phyloP scores from a whole-genome alignment of 2,329 filamentous ascomycete genomes.

The Grosmannia clavigera region DNA sequence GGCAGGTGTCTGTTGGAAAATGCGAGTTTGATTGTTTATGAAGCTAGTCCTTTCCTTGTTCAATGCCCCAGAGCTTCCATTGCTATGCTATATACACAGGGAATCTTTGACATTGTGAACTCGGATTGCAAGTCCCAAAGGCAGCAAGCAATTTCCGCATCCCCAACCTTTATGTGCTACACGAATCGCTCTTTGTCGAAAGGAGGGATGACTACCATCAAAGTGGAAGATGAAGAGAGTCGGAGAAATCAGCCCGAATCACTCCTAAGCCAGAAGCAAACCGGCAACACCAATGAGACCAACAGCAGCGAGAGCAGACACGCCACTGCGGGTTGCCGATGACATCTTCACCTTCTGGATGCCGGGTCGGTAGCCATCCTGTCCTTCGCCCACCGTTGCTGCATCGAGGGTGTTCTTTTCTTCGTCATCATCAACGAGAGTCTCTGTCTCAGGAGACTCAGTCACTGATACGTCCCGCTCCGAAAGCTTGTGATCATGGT shows the following conservation, averaged over 20 bases:
- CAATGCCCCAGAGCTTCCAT: background rate
- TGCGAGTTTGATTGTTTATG: background rate
- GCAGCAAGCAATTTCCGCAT: background rate
- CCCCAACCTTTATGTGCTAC: background rate
- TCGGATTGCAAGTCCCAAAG: background rate
- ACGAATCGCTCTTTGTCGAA: background rate
- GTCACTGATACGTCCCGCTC: background rate
- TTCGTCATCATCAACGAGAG: background rate
- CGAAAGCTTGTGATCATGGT: background rate
- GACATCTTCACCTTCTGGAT: background rate
- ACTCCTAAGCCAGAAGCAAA: background rate
- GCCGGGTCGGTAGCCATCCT: background rate
- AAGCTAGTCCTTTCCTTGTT: background rate
- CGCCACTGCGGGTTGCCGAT: background rate
- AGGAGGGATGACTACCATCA: background rate
- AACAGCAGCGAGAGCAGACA: constrained; percentile 1
- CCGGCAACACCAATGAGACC: background rate
- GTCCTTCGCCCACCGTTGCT: background rate
- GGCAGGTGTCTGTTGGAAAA: background rate
- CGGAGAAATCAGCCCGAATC: background rate
- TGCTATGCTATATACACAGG: background rate
- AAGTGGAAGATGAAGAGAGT: background rate
- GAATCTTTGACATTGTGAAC: background rate
- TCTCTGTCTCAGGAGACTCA: background rate
- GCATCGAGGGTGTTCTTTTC: background rate